A percentile compares a stretch with the other conserved stretches of the same genome.
Conservation (phyloP, 768 basidiomycete species). For the Pleurotus tuoliensis region DNA sequence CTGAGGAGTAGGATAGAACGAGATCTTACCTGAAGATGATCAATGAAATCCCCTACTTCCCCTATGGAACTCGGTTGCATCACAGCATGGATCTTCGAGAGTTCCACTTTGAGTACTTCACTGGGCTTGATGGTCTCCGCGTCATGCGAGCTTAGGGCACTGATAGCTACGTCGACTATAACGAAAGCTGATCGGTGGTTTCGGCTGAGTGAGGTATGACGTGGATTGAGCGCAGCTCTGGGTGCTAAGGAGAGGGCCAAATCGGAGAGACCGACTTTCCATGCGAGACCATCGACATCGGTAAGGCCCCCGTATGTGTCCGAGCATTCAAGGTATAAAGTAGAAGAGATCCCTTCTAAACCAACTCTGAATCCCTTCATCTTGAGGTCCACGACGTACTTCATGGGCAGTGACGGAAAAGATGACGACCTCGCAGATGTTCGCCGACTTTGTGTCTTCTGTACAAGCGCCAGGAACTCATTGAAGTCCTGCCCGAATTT, state of each 20-base stretch:
- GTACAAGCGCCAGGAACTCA: conserved; percentile 66
- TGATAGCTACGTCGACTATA: conserved; percentile 64
- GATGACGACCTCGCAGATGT: conserved; percentile 16
- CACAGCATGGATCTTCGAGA: conserved; percentile 85
- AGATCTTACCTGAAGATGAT: conserved; percentile 67
- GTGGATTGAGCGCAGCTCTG: conserved; percentile 31
- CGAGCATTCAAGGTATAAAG: conserved; percentile 70
- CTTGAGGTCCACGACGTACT: conserved; percentile 52
- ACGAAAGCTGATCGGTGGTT: conserved; percentile 79
- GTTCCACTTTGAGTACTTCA: conserved; percentile 44
- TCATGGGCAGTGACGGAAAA: conserved; percentile 17
- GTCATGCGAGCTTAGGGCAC: conserved; percentile 24
- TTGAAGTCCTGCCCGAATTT: conserved; percentile 90
- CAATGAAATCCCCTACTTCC: conserved; percentile 85
- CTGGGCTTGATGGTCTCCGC: conserved; percentile 10
- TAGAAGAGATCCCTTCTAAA: conserved; percentile 69
- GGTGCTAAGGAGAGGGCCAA: conserved; percentile 84
- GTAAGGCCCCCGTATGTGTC: conserved; percentile 64
- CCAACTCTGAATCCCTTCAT: conserved; percentile 81
- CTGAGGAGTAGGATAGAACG: not conserved
- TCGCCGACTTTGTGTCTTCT: conserved; percentile 45
- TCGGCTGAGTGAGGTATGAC: conserved; percentile 45
- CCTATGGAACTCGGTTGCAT: conserved; percentile 93
- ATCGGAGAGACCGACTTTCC: conserved; percentile 71
- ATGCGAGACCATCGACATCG: conserved; percentile 43